Percentiles rank a stretch among this genome's conserved stretches.
These are phyloP conservation scores for Cryphonectria radicalis DNA, from an alignment of 2,329 filamentous ascomycete genomes.

Conservation along the genomic window DNA sequence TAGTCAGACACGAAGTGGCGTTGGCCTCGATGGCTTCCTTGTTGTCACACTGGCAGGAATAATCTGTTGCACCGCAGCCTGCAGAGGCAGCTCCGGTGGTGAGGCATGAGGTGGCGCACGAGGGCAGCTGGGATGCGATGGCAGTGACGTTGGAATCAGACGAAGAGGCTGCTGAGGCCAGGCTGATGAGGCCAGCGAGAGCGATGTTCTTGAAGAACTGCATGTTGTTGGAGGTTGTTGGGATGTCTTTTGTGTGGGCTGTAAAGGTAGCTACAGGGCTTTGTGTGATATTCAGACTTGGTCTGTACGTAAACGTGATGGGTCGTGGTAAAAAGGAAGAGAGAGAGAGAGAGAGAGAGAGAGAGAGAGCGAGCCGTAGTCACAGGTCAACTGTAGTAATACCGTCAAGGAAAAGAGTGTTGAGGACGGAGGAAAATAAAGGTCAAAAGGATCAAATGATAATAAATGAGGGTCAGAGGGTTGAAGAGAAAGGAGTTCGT, in stretches of 20 bases:
- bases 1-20: conserved; percentile 17
- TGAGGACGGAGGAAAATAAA: not conserved
- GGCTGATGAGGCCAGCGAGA: conserved; percentile 24
- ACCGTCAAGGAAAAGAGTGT: not conserved
- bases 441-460: conserved; percentile 2
- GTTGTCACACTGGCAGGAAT: conserved; percentile 26
- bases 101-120: conserved; percentile 26
- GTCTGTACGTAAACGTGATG: not conserved
- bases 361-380: not conserved
- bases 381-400: conserved; percentile 10
- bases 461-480: conserved; percentile 8
- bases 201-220: conserved; percentile 29
- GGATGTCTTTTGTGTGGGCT: not conserved
- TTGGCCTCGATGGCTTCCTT: conserved; percentile 18
- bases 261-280: conserved; percentile 24
- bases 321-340: not conserved
- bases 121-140: conserved; percentile 26
- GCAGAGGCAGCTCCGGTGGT: conserved; percentile 20
- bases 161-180: conserved; percentile 21
- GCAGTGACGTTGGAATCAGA: conserved; percentile 15
- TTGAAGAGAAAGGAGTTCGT: not conserved
- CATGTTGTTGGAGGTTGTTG: conserved; percentile 23
- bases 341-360: conserved; percentile 2
- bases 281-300: not conserved
- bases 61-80: conserved; percentile 24